Base-by-base conservation (phyloP, 176 grass and related monocot species). In the Ananas comosus region DNA sequence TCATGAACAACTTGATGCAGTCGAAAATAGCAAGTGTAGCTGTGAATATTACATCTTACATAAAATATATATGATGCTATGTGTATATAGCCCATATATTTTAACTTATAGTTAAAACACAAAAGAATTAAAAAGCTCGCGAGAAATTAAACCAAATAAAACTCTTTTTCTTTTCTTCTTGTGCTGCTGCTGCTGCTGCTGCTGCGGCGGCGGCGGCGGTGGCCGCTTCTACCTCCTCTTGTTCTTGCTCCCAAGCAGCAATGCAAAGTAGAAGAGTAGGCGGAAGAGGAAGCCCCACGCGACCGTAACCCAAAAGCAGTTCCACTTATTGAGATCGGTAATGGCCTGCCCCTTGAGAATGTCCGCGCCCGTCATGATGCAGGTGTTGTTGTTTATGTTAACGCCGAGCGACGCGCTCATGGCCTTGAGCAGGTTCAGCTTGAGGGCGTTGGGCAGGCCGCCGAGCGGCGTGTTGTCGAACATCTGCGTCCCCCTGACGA, bases 381-480 rank as follows among this genome's bases (percentile, higher is more conserved):
- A 97, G 0, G 89, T 92, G 10, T 10, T 0, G 0, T 72, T 84
- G 51, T 79, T 88, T 69, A 97, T 74, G 73, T 85, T 61, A 8
- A 87, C 78, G 25, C 89, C 89, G 16, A 97, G 80, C 11, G 93
- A 81, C 1, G 50, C 10, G 51, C 89, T 75, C 50, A 97, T 97
- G 42, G 93, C 80, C 13, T 73, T 51, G 16, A 97, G 86, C 70
- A 97, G 74, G 63, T 83, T 71, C 75, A 97, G 66, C 78, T 97
- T 92, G 58, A 83, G 56, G 51, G 13, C 48, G 25, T 7, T 18
- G 56, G 93, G 84, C 61, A 97, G 67, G 58, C 2, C 49, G 1
- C 76, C 82, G 16, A 97, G 77, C 25, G 93, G 89, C 73, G 93
- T 92, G 84, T 83, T 92, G 79, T 97, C 93, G 69, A 97, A 97